Evolutionary conservation across 192 early-diverging fungal genomes (phyloP).

Genomic region (Tieghemiomyces parasiticus): DNA sequence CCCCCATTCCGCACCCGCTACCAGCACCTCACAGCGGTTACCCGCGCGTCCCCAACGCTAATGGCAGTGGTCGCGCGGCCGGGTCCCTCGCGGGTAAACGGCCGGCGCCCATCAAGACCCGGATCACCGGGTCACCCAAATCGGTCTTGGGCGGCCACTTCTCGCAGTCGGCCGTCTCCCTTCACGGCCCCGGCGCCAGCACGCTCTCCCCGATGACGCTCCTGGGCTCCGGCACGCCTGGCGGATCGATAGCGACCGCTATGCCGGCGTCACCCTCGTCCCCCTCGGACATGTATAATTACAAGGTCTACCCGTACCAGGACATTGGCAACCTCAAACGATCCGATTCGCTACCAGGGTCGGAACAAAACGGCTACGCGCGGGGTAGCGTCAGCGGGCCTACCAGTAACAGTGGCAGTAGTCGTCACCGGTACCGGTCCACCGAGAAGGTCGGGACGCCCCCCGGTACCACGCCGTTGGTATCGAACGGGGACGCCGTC

Average conservation of each 20-base stretch:
- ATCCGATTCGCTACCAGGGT: neutral
- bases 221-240: too few species aligned
- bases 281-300: neutral
- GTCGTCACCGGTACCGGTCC: neutral
- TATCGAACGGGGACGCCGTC: neutral
- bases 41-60: too few species aligned
- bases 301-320: neutral
- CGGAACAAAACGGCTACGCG: too few species aligned
- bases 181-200: neutral
- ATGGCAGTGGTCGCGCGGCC: too few species aligned
- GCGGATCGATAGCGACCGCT: neutral
- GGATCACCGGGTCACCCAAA: neutral
- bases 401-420: too few species aligned
- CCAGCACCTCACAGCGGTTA: neutral
- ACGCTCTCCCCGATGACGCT: conserved; percentile 4
- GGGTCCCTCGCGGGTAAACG: too few species aligned
- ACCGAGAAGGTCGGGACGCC: neutral
- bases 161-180: conserved; percentile 5
- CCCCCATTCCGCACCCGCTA: neutral
- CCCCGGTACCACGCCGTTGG: conserved; percentile 5
- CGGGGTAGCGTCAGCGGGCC: too few species aligned
- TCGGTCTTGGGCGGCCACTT: neutral
- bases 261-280: conserved; percentile 4
- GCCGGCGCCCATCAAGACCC: too few species aligned
- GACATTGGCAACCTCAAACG: neutral